These are phyloP conservation scores for Rhizopogon roseolus DNA, from an alignment of 768 basidiomycete genomes.

Conservation along the genomic window DNA sequence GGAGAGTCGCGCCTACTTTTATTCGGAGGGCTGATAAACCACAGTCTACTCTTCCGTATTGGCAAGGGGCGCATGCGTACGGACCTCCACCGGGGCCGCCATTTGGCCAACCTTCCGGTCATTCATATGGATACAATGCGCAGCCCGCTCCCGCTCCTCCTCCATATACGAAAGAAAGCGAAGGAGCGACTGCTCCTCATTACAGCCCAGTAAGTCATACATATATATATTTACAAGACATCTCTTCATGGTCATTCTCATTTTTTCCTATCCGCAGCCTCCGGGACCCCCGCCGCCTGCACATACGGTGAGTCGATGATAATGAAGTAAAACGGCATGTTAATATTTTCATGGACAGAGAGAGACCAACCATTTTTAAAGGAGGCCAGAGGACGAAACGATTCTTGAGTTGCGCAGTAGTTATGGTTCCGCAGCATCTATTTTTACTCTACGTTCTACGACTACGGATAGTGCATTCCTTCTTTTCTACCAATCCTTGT, in stretches of 20 bases:
- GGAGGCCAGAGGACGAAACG: background rate
- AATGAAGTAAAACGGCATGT: background rate
- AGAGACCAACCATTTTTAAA: background rate
- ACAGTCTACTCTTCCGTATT: slow-evolving; percentile 1
- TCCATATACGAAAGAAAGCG: background rate
- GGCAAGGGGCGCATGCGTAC: slow-evolving; percentile 8
- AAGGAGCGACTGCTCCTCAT: background rate
- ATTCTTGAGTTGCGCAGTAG: background rate
- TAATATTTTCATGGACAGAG: background rate
- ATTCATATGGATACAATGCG: background rate
- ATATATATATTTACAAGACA: background rate
- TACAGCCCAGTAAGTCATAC: slow-evolving; percentile 18
- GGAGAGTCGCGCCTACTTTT: background rate
- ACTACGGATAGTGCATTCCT: background rate
- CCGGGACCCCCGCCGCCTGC: slow-evolving; percentile 3
- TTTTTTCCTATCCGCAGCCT: slow-evolving; percentile 2
- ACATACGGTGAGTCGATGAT: slow-evolving; percentile 2
- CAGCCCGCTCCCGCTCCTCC: slow-evolving; percentile 4
- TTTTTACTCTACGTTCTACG: background rate
- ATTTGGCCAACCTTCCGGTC: background rate
- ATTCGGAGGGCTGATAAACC: background rate
- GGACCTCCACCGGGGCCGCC: background rate
- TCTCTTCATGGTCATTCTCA: background rate
- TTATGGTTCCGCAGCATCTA: background rate
- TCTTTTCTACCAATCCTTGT: background rate